Evolutionary conservation across 2,329 filamentous ascomycete species (phyloP), one percentile per base, ranked within the genome.

Genomic region (Microsporum audouinii): DNA sequence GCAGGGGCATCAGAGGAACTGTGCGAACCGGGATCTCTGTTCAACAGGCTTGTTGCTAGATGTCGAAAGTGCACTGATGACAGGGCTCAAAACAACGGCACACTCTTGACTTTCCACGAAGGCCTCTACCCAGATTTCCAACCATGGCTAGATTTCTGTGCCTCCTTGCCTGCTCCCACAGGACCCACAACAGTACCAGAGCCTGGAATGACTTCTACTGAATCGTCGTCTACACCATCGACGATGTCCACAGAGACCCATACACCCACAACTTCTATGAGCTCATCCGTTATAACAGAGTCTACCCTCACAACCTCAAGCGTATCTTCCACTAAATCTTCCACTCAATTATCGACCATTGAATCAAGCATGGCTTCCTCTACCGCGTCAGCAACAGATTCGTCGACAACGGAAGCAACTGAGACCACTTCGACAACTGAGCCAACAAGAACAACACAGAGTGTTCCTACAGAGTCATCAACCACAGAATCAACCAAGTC

Each of bases 1-100:
- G 63, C 73, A 1, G 84, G 84, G 5, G 45, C 45, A 49, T 33
- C n/a, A 23, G 2, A 8, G 6, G 41, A 5, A 6, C 27, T 59
- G 12, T 59, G 57, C 38, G 3, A n/a, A n/a, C 5, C 27, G 7
- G 57, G 41, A 14, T 59, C 57, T 34, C 8, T 36, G 8, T 59
- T 59, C 27, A 45, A 27, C 10, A 27, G n/a, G 17, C n/a, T n/a
- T 27, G 31, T 59, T 27, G n/a, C 3, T 7, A 6, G 34, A 27
- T 59, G 57, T 29, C n/a, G 36, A 51, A 23, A 47, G 6, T 59
- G 57, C 23, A 36, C 33, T 38, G 17, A 39, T 12, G 27, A 38
- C 2, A 31, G 53, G 23, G 10, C 33, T 23, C 17, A 23, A 23
- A 23, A 23, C 7, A 17, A n/a, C 8, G 27, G 57, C n/a, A 17